Conservation (phyloP, 2,329 filamentous ascomycete genomes). For the Septoria petroselini region DNA sequence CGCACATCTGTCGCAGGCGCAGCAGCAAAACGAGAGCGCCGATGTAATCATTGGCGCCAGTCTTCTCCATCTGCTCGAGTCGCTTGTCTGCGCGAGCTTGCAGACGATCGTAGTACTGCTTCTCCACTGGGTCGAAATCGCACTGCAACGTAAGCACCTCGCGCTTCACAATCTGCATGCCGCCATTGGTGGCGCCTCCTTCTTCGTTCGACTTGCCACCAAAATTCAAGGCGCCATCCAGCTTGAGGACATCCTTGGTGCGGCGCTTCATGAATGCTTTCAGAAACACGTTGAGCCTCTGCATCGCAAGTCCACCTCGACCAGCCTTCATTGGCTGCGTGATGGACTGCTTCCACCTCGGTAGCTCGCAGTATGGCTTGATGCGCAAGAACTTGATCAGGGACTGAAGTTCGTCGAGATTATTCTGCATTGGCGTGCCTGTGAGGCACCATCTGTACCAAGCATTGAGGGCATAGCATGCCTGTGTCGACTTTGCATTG, state of each 20-base stretch:
- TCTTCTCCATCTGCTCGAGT: slow-evolving; percentile 71
- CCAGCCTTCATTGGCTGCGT: slow-evolving; percentile 86
- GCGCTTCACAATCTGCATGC: slow-evolving; percentile 88
- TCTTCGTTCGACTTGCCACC: slow-evolving; percentile 62
- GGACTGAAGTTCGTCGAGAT: slow-evolving; percentile 91
- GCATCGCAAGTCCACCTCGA: slow-evolving; percentile 82
- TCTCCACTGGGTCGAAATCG: slow-evolving; percentile 75
- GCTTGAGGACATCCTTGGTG: slow-evolving; percentile 93
- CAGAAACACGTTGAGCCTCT: slow-evolving; percentile 76
- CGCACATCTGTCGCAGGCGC: slow-evolving; percentile 86
- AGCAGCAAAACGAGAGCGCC: slow-evolving; percentile 90
- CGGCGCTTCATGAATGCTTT: slow-evolving; percentile 98
- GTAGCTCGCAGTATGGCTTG: slow-evolving; percentile 81
- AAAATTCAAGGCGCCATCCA: slow-evolving; percentile 75
- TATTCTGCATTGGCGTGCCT: slow-evolving; percentile 97
- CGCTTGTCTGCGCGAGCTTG: slow-evolving; percentile 82
- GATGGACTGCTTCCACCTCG: slow-evolving; percentile 88
- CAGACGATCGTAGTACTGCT: slow-evolving; percentile 78
- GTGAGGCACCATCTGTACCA: slow-evolving; percentile 96
- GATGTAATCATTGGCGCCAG: slow-evolving; percentile 78
- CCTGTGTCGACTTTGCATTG: slow-evolving; percentile 91
- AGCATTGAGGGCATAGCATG: slow-evolving; percentile 77
- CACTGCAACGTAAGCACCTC: slow-evolving; percentile 79
- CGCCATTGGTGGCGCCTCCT: slow-evolving; percentile 54
- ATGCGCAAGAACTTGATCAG: slow-evolving; percentile 90